These are phyloP conservation scores for Talaromyces sp. DNA, from an alignment of 2,329 filamentous ascomycete genomes.

Conservation along the genomic window DNA sequence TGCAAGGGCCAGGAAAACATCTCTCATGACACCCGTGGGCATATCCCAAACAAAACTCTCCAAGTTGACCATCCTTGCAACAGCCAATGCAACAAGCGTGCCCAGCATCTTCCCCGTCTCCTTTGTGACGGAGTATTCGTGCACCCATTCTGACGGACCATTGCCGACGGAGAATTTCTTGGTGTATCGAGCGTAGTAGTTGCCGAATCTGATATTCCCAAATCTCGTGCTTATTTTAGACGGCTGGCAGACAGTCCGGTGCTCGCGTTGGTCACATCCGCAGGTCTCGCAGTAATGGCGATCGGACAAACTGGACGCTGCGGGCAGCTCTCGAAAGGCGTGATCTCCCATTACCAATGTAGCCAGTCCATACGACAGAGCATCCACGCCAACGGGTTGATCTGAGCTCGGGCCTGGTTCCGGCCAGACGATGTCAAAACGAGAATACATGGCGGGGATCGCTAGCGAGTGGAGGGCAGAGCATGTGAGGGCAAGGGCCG, in stretches of 20 bases:
- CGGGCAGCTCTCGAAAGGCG: conserved; percentile 49
- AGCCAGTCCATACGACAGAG: conserved; percentile 73
- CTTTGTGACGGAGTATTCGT: conserved; percentile 75
- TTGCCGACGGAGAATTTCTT: conserved; percentile 82
- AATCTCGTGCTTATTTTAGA: conserved; percentile 4
- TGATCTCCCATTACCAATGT: conserved; percentile 71
- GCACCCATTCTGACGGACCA: conserved; percentile 69
- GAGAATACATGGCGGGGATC: conserved; percentile 73
- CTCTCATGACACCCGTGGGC: conserved; percentile 74
- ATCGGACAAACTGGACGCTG: conserved; percentile 22
- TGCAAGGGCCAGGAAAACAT: conserved; percentile 73
- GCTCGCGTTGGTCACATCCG: conserved; percentile 19
- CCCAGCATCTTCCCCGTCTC: conserved; percentile 86
- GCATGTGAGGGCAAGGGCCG: conserved; percentile 69
- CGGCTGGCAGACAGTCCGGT: conserved; percentile 10
- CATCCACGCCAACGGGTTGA: conserved; percentile 68
- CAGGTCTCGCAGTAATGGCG: conserved; percentile 22
- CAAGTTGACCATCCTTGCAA: conserved; percentile 75
- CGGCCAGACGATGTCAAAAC: conserved; percentile 85
- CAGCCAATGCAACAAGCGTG: conserved; percentile 69
- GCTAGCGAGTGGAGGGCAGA: conserved; percentile 70
- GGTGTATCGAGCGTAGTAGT: conserved; percentile 72
- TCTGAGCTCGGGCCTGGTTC: conserved; percentile 60
- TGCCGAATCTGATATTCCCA: conserved; percentile 49
- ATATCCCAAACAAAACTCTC: conserved; percentile 85